Conservation (phyloP, 345 rosid species). For the Hypericum perforatum region DNA sequence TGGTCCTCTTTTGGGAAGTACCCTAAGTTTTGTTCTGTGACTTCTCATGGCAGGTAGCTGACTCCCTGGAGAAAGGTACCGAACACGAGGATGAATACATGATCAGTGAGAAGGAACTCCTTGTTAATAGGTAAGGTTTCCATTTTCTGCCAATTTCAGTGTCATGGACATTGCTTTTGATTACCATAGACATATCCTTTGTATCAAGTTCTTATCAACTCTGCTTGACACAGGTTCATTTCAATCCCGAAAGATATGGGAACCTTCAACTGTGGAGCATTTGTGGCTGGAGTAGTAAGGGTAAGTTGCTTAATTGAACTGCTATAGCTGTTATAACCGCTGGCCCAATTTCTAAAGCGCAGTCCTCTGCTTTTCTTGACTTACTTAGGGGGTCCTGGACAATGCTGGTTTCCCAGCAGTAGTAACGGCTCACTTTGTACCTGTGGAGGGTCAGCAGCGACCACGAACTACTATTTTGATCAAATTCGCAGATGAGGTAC, state of each 20-base stretch:
- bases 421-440: conserved; percentile 99
- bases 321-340: conserved; percentile 3
- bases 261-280: conserved; percentile 97
- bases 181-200: neutral
- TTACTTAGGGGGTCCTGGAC: conserved; percentile 78
- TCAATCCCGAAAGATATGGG: conserved; percentile 99
- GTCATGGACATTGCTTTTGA: neutral
- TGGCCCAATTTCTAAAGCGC: conserved; percentile 10
- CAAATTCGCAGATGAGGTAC: conserved; percentile 94
- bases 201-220: neutral
- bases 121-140: conserved; percentile 61
- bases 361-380: neutral
- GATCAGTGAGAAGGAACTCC: conserved; percentile 98
- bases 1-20: too few relatives aligned
- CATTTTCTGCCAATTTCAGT: neutral
- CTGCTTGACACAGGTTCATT: conserved; percentile 48
- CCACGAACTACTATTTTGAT: conserved; percentile 92
- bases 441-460: conserved; percentile 93
- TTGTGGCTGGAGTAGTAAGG: conserved; percentile 96
- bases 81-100: conserved; percentile 99
- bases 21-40: too few relatives aligned
- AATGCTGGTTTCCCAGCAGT: conserved; percentile 91
- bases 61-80: conserved; percentile 98
- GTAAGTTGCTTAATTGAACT: conserved; percentile 28
- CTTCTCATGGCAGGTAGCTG: conserved; percentile 54